These are phyloP conservation scores for Globisporangium cederbergense DNA, from an alignment of 352 stramenopile genomes.

Conservation along the genomic window DNA sequence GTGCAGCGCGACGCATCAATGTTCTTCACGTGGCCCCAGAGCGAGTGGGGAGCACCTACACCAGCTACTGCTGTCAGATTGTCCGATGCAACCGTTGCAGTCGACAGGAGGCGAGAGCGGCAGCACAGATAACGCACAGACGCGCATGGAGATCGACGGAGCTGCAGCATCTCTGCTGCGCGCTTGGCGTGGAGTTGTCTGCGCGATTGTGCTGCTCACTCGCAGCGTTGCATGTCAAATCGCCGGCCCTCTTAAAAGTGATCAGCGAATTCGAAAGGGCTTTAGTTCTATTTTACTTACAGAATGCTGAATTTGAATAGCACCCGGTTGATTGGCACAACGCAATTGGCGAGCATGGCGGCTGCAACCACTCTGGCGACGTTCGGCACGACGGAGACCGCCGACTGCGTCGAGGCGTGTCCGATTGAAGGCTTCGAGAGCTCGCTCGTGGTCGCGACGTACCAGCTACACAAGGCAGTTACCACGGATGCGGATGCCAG, in stretches of 20 bases:
- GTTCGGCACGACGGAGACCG: conserved; percentile 76
- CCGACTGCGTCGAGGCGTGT: conserved; percentile 84
- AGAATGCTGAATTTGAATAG: not conserved
- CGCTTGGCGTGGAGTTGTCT: not conserved
- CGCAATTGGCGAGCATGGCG: not conserved
- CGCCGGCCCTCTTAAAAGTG: not conserved
- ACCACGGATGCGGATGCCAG: conserved; percentile 3
- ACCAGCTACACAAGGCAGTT: conserved; percentile 73
- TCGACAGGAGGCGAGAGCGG: conserved; percentile 9
- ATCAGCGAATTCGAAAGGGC: not conserved
- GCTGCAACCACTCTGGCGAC: conserved; percentile 43
- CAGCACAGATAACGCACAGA: not conserved
- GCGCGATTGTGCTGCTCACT: not conserved
- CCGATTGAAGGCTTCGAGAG: conserved; percentile 53
- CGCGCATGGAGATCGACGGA: not conserved
- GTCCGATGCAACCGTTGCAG: not conserved
- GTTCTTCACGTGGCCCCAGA: conserved; percentile 37
- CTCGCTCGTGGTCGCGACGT: conserved; percentile 73
- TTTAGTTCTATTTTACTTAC: not conserved
- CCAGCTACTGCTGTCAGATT: not conserved
- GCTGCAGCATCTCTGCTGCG: not conserved
- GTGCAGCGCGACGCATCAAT: conserved; percentile 57
- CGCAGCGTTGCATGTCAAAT: conserved; percentile 9
- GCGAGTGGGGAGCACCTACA: not conserved
- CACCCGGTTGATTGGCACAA: conserved; percentile 8